Percentiles rank a stretch among this genome's conserved stretches.
These are phyloP conservation scores for Isabelozyma heimii DNA, from an alignment of 805 yeast genomes.

Conservation along the genomic window DNA sequence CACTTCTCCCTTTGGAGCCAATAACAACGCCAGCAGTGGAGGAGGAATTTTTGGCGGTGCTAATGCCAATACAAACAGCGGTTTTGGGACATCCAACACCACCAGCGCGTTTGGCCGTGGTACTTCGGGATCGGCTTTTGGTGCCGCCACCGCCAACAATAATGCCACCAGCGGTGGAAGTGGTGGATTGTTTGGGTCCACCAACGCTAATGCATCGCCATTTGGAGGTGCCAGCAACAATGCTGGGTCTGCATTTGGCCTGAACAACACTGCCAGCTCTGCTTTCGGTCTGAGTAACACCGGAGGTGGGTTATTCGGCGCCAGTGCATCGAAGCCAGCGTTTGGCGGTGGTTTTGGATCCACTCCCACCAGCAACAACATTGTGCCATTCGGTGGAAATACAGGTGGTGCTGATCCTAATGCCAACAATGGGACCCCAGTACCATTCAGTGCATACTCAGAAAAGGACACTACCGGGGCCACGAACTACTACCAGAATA, in stretches of 20 bases:
- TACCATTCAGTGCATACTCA: conserved; percentile 63
- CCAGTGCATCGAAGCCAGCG: neutral
- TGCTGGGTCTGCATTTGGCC: conserved; percentile 18
- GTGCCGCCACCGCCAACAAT: conserved; percentile 8
- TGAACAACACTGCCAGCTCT: conserved; percentile 2
- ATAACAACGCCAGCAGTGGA: conserved; percentile 14
- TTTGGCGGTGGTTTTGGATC: conserved; percentile 17
- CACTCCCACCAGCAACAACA: conserved; percentile 4
- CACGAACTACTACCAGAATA: conserved; percentile 62
- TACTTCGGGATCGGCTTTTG: conserved; percentile 20
- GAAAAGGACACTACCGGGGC: conserved; percentile 71
- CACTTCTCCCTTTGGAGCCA: conserved; percentile 24
- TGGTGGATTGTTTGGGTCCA: conserved; percentile 27
- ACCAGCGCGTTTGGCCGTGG: conserved; percentile 23
- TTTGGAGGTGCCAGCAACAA: conserved; percentile 33
- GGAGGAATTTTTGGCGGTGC: conserved; percentile 22
- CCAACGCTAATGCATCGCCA: conserved; percentile 30
- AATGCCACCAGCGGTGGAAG: neutral
- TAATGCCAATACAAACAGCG: conserved; percentile 1
- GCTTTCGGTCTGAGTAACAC: conserved; percentile 1
- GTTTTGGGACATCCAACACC: conserved; percentile 7
- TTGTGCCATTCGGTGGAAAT: conserved; percentile 12
- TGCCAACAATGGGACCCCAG: conserved; percentile 64
- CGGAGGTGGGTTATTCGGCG: conserved; percentile 14
- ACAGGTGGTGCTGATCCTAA: conserved; percentile 24